Conservation (phyloP, 2,329 filamentous ascomycete genomes). For the Botrytis elliptica region DNA sequence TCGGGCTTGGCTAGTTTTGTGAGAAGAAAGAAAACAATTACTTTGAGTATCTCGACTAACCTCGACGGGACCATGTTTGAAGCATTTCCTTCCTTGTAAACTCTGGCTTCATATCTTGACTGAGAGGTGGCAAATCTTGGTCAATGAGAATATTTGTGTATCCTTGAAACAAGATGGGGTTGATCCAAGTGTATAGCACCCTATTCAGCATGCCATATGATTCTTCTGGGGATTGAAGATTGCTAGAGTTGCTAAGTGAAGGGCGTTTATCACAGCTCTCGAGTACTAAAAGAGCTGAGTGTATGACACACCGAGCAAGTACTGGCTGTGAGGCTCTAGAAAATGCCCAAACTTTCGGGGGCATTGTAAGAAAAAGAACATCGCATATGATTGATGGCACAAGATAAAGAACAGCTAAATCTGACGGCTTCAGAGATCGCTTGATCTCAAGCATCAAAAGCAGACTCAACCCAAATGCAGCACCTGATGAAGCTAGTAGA, state of each 20-base stretch:
- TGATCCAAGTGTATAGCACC: conserved; percentile 33
- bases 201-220: conserved; percentile 22
- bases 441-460: neutral
- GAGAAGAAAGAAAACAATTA: neutral
- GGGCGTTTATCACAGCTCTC: conserved; percentile 22
- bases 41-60: conserved; percentile 17
- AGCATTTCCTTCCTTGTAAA: conserved; percentile 25
- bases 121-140: conserved; percentile 28
- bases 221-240: conserved; percentile 26
- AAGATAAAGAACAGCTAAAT: neutral
- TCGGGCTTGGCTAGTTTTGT: conserved; percentile 28
- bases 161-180: conserved; percentile 28
- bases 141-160: conserved; percentile 27
- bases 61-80: conserved; percentile 26
- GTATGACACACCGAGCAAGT: neutral
- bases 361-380: neutral
- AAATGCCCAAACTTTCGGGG: neutral
- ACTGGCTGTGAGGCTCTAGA: neutral
- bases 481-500: neutral
- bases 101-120: conserved; percentile 25
- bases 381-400: neutral
- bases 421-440: neutral
- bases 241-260: neutral
- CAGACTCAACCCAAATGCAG: neutral
- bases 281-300: conserved; percentile 24